Percentiles rank a stretch among this genome's conserved stretches.
Conservation (phyloP, 345 rosid genomes). For the Syzygium grande region DNA sequence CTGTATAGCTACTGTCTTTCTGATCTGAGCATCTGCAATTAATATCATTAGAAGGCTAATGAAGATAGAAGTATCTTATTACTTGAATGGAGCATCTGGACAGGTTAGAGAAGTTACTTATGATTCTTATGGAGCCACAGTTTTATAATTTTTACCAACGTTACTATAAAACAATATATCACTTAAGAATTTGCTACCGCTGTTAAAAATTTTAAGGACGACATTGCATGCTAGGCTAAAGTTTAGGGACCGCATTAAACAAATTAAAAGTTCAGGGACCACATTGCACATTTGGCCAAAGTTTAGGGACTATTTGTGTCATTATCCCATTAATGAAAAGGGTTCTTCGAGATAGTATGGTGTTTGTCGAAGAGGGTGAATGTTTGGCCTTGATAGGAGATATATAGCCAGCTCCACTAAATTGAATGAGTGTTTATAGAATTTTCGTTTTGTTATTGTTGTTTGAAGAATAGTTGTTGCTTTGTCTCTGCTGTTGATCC, state of each 20-base stretch:
- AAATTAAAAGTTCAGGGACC: background rate
- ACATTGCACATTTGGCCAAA: background rate
- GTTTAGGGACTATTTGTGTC: background rate
- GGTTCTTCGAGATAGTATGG: background rate
- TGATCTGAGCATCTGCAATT: background rate
- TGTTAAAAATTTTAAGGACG: background rate
- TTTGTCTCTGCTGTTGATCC: background rate
- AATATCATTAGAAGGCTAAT: background rate
- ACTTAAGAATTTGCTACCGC: background rate
- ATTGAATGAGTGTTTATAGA: background rate
- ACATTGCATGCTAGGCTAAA: background rate
- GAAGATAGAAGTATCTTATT: background rate
- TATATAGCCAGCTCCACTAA: background rate
- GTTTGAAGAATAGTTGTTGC: background rate
- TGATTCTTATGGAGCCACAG: background rate
- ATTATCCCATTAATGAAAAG: background rate
- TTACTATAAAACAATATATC: background rate
- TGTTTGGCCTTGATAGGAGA: background rate
- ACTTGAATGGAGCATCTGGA: background rate
- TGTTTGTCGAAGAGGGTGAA: background rate
- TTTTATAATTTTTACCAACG: background rate
- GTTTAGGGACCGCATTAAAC: background rate
- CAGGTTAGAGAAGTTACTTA: background rate
- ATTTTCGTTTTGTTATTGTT: background rate
- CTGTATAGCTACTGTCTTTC: background rate